phyloP scores from a whole-genome alignment of 805 yeast species.

The Zygotorulaspora sp. region DNA sequence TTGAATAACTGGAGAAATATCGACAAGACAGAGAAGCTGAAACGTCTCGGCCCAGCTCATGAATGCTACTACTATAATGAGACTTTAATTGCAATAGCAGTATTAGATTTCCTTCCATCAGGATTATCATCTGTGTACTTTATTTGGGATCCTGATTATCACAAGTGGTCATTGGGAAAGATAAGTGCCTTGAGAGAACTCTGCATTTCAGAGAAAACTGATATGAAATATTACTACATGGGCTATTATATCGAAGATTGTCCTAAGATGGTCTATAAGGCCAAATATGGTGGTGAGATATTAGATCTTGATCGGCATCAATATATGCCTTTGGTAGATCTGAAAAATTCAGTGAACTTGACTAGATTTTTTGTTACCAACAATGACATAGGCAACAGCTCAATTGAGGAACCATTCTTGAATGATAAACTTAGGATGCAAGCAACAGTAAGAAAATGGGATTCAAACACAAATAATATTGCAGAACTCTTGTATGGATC shows the following conservation, averaged over 20 bases:
- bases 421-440: conserved; percentile 10
- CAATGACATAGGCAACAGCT: neutral
- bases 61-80: conserved; percentile 68
- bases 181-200: conserved; percentile 71
- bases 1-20: conserved; percentile 38
- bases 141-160: conserved; percentile 80
- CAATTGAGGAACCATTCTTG: conserved; percentile 6
- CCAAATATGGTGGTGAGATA: conserved; percentile 70
- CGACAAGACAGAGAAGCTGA: conserved; percentile 18
- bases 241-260: conserved; percentile 82
- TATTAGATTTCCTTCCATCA: conserved; percentile 69
- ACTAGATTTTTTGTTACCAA: conserved; percentile 29
- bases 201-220: conserved; percentile 42
- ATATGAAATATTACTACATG: conserved; percentile 50
- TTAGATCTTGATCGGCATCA: conserved; percentile 50
- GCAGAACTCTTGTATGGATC: conserved; percentile 42
- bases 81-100: conserved; percentile 66
- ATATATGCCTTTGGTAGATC: conserved; percentile 34
- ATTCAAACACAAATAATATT: conserved; percentile 17
- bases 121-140: conserved; percentile 82
- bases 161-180: conserved; percentile 68
- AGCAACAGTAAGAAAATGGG: conserved; percentile 7
- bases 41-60: conserved; percentile 59
- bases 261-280: conserved; percentile 76
- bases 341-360: conserved; percentile 18